phyloP scores from a whole-genome alignment of 768 basidiomycete genomes.

The Podaxis sp. region DNA sequence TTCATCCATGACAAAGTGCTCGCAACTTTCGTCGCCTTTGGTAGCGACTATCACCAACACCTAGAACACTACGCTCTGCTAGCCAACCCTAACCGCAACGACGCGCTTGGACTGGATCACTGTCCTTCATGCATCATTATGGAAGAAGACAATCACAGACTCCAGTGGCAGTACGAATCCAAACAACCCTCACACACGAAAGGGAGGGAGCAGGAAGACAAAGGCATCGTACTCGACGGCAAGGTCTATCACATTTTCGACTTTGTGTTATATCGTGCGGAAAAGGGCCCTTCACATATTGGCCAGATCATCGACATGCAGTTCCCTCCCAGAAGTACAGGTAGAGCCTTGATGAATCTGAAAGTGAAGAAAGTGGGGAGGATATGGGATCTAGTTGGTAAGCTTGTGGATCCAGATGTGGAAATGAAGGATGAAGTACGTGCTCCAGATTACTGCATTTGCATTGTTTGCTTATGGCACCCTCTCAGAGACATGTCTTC shows the following conservation, averaged over 20 bases:
- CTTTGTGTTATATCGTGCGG: slow-evolving; percentile 47
- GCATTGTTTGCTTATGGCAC: not conserved
- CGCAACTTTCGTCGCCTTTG: slow-evolving; percentile 43
- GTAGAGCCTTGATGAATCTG: slow-evolving; percentile 39
- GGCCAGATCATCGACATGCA: slow-evolving; percentile 10
- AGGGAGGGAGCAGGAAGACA: slow-evolving; percentile 26
- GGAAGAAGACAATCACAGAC: slow-evolving; percentile 19
- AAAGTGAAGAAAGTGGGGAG: slow-evolving; percentile 16
- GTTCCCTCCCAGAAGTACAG: slow-evolving; percentile 26
- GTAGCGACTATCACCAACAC: slow-evolving; percentile 17
- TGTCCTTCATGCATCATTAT: slow-evolving; percentile 44
- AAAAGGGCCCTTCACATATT: slow-evolving; percentile 29
- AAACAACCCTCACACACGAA: slow-evolving; percentile 16
- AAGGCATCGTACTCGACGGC: slow-evolving; percentile 38
- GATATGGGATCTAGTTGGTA: slow-evolving; percentile 35
- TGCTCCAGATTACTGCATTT: not conserved
- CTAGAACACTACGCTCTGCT: slow-evolving; percentile 19
- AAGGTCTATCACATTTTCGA: slow-evolving; percentile 57
- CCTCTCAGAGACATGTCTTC: slow-evolving; percentile 53
- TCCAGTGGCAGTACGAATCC: slow-evolving; percentile 3
- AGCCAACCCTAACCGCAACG: not conserved
- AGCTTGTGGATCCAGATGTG: slow-evolving; percentile 32
- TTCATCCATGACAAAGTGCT: slow-evolving; percentile 43
- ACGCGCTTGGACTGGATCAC: slow-evolving; percentile 38
- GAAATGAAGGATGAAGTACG: slow-evolving; percentile 56